Evolutionary conservation across 2,329 filamentous ascomycete genomes (phyloP), one percentile per base, ranked within the genome.

Genomic region (Teratosphaeria gauchensis): DNA sequence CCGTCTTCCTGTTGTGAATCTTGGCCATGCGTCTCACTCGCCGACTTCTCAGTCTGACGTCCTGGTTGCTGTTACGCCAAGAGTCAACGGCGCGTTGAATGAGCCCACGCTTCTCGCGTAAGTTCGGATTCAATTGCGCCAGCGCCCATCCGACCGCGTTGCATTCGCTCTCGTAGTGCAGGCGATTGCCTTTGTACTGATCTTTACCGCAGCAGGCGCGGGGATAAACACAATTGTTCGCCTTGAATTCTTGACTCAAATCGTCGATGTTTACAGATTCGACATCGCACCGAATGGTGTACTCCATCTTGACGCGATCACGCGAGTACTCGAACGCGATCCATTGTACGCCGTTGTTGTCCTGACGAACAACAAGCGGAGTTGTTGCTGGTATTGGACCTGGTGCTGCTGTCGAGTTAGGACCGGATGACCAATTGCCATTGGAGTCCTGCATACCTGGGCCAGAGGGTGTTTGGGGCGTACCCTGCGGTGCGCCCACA

Each of bases 91-190:
- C 94, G 64, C 94, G 84, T 78, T 99, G 94, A 66, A 99, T 99
- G 61, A 99, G 81, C 7, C 94, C 94, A 66, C 94, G 84, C 80
- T 97, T 97, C 66, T 92, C 92, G 63, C 92, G 85, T 60, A 97
- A 81, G 59, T 89, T 88, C 7, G 91, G 87, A 73, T 99, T 99
- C 57, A 99, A 78, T 71, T 97, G 88, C 2, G 94, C 94, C 65
- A 99, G 77, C 12, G 92, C 92, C 94, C 94, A 99, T n/a, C 94
- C 94, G n/a, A 99, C 94, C 0, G 91, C 90, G 76, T 99, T 99
- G 81, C 94, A 99, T 77, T 99, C 94, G 16, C 90, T 96, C 78
- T 99, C 94, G 74, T 99, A 99, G 66, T 94, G 89, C 65, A 96
- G 78, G 16, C 94, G 87, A 73, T 99, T 99, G 61, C 94, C 94